Base-by-base conservation (phyloP, 441 rosid species). In the Capsella rubella region DNA sequence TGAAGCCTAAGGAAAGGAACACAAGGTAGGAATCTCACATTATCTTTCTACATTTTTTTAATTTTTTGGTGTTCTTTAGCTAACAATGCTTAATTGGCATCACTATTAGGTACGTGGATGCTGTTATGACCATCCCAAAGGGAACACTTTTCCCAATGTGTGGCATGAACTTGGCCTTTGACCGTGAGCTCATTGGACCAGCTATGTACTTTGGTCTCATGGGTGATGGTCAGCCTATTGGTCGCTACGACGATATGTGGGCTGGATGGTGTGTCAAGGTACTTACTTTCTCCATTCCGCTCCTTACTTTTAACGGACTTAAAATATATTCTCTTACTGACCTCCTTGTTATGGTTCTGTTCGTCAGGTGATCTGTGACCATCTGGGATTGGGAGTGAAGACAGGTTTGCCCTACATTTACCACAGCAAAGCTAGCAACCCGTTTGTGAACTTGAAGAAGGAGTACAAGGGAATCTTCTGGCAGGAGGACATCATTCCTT, bases 401-500 rank as follows among this genome's bases (percentile, higher is more conserved):
- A 89, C 98, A 0, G 98, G 98, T 21, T 65, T 93, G 80, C 98
- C 98, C 3, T 93, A 93, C 86, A 90, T 93, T 59, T 93, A 89
- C 90, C 97, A 93, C 87, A 93, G 97, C 92, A 93, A 93, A 77
- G 98, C 98, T 4, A 93, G 98, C 84, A 93, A 90, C 81, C 97
- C 98, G 0, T 93, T 93, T 53, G 97, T 90, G 66, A 93, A 93
- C 77, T 83, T 93, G 14, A 90, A 83, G 82, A 92, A 92, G 82
- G 96, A 92, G 60, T 90, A 90, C 87, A 92, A 89, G 13, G 97
- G 97, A 29, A 93, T 93, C 63, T 93, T 81, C 85, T 93, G 98
- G 98, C 97, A 93, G 79, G 95, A 93, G 78, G 95, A 93, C 66
- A 69, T 93, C 64, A 93, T 93, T 76, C 97, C 95, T 11, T 93